phyloP scores from a whole-genome alignment of 768 basidiomycete species.

The Dictyophora rubrovolvata region DNA sequence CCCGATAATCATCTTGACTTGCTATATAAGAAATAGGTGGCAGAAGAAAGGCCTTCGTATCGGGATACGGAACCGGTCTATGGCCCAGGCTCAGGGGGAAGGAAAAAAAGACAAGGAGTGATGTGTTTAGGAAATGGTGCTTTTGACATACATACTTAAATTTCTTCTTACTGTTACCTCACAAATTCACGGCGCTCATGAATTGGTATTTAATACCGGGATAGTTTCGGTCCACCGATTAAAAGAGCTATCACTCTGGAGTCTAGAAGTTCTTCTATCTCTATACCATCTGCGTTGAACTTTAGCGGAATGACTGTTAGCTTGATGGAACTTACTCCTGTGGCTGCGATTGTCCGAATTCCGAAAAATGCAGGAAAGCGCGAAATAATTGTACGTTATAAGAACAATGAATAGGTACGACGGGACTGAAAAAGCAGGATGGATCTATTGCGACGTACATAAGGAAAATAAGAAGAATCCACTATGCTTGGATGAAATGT shows the following conservation, averaged over 20 bases:
- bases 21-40: too few species aligned
- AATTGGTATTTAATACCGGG: not conserved
- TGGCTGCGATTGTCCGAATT: not conserved
- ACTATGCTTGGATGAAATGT: too few species aligned
- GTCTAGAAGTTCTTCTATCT: not conserved
- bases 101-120: not conserved
- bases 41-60: not conserved
- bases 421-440: too few species aligned
- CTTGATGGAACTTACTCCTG: not conserved
- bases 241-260: not conserved
- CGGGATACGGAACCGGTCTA: not conserved
- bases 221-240: not conserved
- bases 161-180: not conserved
- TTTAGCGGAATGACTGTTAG: not conserved
- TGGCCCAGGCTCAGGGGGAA: not conserved
- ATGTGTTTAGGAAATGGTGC: not conserved
- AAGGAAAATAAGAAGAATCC: too few species aligned
- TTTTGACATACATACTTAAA: not conserved
- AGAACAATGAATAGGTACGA: too few species aligned
- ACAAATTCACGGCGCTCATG: not conserved
- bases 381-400: too few species aligned
- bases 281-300: not conserved
- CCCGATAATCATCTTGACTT: too few species aligned
- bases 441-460: too few species aligned
- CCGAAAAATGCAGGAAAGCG: too few species aligned